These are phyloP conservation scores for Pyrus communis DNA, from an alignment of 306 rosid species.

Conservation along the genomic window DNA sequence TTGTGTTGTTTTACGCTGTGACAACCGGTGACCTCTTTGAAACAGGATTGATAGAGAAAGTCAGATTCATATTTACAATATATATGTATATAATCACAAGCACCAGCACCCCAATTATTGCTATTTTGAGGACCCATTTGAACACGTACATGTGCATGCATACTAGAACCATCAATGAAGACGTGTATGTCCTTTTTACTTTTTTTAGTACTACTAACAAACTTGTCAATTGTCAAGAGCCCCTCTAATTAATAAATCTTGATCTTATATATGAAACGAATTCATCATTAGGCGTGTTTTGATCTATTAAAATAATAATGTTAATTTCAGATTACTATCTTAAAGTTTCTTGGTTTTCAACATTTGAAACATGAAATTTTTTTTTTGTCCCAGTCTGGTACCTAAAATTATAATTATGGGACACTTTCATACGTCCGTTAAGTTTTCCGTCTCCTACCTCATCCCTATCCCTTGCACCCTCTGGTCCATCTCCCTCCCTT, in stretches of 20 bases:
- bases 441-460: no score
- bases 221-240: conserved; percentile 16
- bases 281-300: rapidly evolving
- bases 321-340: no score
- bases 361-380: no score
- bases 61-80: conserved; percentile 25
- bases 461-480: no score
- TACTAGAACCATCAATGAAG: conserved; percentile 6
- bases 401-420: no score
- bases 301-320: no score
- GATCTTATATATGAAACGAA: not conserved
- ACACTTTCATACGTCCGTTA: no score
- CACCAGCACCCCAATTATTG: conserved; percentile 30
- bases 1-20: conserved; percentile 35
- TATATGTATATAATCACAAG: conserved; percentile 8
- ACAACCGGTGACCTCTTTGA: conserved; percentile 30
- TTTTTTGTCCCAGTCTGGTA: no score
- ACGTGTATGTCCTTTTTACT: conserved; percentile 17
- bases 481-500: no score
- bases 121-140: conserved; percentile 18
- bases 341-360: no score
- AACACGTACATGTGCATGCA: conserved; percentile 17
- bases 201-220: conserved; percentile 6
- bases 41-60: conserved; percentile 19
- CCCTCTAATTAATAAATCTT: conserved; percentile 23